Evolutionary conservation across 192 early-diverging fungal species (phyloP), one percentile per base, ranked within the genome.

Genomic region (Coemansia sp.): DNA sequence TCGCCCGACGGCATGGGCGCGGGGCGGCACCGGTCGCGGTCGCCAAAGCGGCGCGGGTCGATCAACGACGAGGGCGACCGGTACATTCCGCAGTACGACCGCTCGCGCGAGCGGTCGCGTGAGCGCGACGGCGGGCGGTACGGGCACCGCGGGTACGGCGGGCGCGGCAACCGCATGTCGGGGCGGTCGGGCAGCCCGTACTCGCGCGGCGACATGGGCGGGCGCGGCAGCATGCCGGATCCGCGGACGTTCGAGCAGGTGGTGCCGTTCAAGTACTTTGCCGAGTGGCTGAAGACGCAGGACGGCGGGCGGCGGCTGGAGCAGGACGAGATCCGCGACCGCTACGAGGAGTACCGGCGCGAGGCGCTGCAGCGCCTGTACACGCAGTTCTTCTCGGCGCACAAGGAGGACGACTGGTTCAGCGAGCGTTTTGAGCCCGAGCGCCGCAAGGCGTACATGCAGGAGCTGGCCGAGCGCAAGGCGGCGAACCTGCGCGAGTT

Each of bases 401-500:
- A 95, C 67, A 89, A 86, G 44, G 81, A 84, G 1, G 83, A 87
- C 21, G 91, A 92, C 53, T 97, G 95, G 94, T 97, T 97, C 70
- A 64, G 80, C 17, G 92, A 95, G 78, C 88, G 90, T 54, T 97
- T 94, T 58, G 89, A 95, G 62, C 93, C 93, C 5, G 81, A 70
- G n/a, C 63, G 79, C 1, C 86, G 85, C 39, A 58, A 69, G 29
- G 50, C 63, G 14, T 79, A 87, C 21, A 64, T 70, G 26, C 53
- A 75, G 23, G 67, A 83, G 50, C 67, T 87, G 8, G 57, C 69
- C 2, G 54, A 60, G 15, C 78, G 84, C 15, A 87, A 89, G 55
- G 60, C 58, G 8, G 70, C 75, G 29, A 67, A 78, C 2, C 74
- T 86, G 25, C 65, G 72, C 6, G 53, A 60, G 35, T 97, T 93